Percentiles rank a stretch among this genome's conserved stretches.
Conservation (phyloP, 2,329 filamentous ascomycete species). For the Blastomyces percursus region DNA sequence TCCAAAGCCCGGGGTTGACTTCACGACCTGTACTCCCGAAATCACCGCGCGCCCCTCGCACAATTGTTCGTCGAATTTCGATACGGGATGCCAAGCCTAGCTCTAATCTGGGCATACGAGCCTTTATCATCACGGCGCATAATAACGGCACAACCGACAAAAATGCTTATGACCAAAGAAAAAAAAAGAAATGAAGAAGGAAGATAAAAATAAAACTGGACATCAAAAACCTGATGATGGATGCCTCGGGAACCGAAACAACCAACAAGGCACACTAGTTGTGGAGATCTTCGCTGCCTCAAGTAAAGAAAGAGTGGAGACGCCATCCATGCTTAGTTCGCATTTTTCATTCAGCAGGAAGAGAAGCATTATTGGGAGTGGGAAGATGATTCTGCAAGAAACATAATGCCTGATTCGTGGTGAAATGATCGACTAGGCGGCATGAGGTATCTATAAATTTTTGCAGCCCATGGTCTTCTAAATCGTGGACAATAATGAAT, state of each 20-base stretch:
- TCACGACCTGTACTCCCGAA: background rate
- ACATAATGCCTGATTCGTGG: background rate
- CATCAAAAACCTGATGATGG: background rate
- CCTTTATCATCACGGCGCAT: background rate
- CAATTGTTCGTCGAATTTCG: background rate
- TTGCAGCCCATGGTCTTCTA: background rate
- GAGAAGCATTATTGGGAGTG: background rate
- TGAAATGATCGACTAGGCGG: background rate
- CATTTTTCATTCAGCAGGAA: background rate
- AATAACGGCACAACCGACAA: background rate
- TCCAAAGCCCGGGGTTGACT: background rate
- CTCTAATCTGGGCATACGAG: background rate
- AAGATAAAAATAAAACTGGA: background rate
- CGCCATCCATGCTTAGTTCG: background rate
- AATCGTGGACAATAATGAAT: background rate
- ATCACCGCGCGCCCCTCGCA: background rate
- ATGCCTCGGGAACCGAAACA: background rate
- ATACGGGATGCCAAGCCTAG: background rate
- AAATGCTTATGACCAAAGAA: background rate
- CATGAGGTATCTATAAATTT: background rate
- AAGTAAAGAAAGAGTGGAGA: background rate
- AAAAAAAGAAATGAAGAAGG: no score
- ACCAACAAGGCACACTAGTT: background rate
- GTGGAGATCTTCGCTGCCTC: background rate
- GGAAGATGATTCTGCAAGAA: background rate